Base-by-base conservation (phyloP, 1,139 yeast species). In the Scheffersomyces lignicola region DNA sequence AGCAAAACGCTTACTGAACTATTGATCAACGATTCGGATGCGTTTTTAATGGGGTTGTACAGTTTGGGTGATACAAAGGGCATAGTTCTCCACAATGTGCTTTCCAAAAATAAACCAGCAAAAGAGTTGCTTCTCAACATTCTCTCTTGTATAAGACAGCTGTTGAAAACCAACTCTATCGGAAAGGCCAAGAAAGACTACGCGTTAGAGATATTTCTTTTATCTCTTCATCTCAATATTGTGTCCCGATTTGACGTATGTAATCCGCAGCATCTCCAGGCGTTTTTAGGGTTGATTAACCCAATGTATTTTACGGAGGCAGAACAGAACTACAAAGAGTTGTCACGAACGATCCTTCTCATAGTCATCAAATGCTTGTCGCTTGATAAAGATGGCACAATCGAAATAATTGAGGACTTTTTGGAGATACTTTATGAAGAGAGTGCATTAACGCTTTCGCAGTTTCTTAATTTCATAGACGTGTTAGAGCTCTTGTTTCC, bases 321-420 rank as follows among this genome's bases (percentile, higher is more conserved):
- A 11, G 40, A 43, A 11, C 40, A 42, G 15, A 20, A 42, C 5
- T 42, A 45, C 3, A 36, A 36, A 7, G 31, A 45, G 3, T 41
- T 41, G 11, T 7, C 29, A n/a, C 53, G 63, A 2, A 34, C 48
- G 9, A 43, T 59, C 3, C 40, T 64, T 20, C 45, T 63, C 18
- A 48, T 65, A 5, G 39, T 56, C 3, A 51, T 65, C 4, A 60
- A 54, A 24, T 43, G 45, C 27, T 40, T 62, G 23, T 55, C 59
- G 35, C 16, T 42, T 2, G 40, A 51, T 18, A 47, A 48, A 13
- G 28, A 23, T 0, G 42, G 45, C 18, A 41, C 59, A 0, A 31
- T 39, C 3, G 58, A 50, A 5, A 43, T 48, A 4, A 48, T 65
- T 3, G 28, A 38, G 3, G 56, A 51, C 15, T 61, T 51, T 34